These are phyloP conservation scores for Zygosaccharomyces rouxii DNA, from an alignment of 805 yeast species.

Conservation along the genomic window DNA sequence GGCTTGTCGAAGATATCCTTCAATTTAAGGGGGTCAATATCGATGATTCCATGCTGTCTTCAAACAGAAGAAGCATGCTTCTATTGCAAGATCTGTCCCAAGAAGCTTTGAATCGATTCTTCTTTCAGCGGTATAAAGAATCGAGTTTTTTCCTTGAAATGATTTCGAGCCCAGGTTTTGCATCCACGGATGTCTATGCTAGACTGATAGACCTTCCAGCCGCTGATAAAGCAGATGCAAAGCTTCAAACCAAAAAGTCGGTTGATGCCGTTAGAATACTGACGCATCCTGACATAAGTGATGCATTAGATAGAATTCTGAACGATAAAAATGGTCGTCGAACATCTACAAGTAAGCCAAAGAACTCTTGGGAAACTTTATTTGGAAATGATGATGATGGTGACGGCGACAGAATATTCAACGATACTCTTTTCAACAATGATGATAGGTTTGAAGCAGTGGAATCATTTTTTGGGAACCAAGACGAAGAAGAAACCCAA, in stretches of 20 bases:
- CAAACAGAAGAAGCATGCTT: slow-evolving; percentile 59
- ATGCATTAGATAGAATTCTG: slow-evolving; percentile 31
- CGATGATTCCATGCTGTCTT: slow-evolving; percentile 19
- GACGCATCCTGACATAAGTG: slow-evolving; percentile 33
- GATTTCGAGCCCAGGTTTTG: slow-evolving; percentile 42
- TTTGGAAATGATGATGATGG: slow-evolving; percentile 16
- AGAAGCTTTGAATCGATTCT: slow-evolving; percentile 45
- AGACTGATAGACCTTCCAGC: slow-evolving; percentile 25
- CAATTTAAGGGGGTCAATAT: slow-evolving; percentile 15
- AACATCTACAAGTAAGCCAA: slow-evolving; percentile 1
- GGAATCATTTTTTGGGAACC: not conserved
- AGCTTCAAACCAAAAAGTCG: not conserved
- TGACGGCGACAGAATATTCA: slow-evolving; percentile 11
- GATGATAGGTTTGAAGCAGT: slow-evolving; percentile 6
- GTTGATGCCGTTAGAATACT: slow-evolving; percentile 15
- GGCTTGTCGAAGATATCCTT: slow-evolving; percentile 17
- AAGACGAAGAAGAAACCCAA: slow-evolving; percentile 6
- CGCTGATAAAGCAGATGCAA: slow-evolving; percentile 15
- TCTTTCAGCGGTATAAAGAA: slow-evolving; percentile 55
- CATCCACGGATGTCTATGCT: slow-evolving; percentile 26
- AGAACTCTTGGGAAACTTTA: slow-evolving; percentile 1
- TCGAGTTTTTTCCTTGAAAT: slow-evolving; percentile 54
- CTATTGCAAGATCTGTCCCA: slow-evolving; percentile 52
- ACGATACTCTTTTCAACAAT: slow-evolving; percentile 14
- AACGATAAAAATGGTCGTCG: slow-evolving; percentile 21